Conservation (phyloP, 148 eudicot genomes). For the Spergularia bocconei region DNA sequence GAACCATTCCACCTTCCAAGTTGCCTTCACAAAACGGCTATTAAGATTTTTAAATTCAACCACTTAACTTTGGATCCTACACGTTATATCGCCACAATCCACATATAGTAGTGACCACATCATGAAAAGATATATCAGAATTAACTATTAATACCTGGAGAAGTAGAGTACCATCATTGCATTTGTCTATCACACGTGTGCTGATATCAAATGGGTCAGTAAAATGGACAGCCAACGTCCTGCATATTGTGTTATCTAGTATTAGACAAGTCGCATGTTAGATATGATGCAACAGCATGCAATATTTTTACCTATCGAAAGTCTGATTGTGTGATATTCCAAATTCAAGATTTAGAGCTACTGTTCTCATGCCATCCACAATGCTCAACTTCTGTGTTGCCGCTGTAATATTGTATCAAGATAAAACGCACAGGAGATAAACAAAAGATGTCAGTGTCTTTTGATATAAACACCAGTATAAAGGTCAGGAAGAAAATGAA, state of each 20-base stretch:
- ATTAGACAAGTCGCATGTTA: conserved; percentile 25
- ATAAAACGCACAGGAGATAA: conserved; percentile 16
- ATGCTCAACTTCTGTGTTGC: conserved; percentile 59
- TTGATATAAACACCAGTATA: not conserved
- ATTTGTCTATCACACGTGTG: conserved; percentile 83
- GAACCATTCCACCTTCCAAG: not conserved
- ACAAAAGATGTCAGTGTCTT: not conserved
- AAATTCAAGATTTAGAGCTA: conserved; percentile 93
- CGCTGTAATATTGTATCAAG: conserved; percentile 41
- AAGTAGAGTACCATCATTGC: conserved; percentile 89
- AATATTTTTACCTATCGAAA: conserved; percentile 63
- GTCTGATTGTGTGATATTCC: conserved; percentile 89
- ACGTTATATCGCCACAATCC: not conserved
- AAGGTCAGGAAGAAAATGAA: not conserved
- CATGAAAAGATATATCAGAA: conserved; percentile 1
- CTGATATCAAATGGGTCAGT: conserved; percentile 86
- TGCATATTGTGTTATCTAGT: conserved; percentile 27
- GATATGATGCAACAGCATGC: conserved; percentile 16
- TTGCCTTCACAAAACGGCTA: not conserved
- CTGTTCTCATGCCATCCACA: conserved; percentile 91
- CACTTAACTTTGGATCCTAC: not conserved
- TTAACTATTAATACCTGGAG: conserved; percentile 63
- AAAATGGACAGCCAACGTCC: conserved; percentile 95
- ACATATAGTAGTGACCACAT: not conserved
- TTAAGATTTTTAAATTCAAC: not conserved